These are phyloP conservation scores for Vaccinium vitisidaea DNA, from an alignment of 148 eudicot species.

Conservation along the genomic window DNA sequence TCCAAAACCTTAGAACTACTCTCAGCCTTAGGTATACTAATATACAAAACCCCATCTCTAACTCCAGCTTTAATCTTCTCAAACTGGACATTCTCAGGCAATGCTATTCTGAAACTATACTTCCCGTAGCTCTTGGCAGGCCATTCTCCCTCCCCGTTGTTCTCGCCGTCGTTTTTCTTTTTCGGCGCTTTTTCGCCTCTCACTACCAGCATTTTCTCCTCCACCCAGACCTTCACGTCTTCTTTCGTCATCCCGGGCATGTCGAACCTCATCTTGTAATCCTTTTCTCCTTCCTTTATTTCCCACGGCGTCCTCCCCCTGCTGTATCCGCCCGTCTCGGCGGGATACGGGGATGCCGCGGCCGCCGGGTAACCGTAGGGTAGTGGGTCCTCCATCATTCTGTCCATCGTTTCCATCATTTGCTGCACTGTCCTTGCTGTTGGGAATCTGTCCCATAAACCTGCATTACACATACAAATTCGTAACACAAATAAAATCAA, in stretches of 20 bases:
- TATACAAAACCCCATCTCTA: constrained; percentile 72
- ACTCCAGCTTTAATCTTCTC: constrained; percentile 87
- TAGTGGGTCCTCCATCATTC: constrained; percentile 55
- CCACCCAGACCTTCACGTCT: constrained; percentile 69
- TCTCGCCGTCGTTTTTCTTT: constrained; percentile 15
- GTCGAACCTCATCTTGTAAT: constrained; percentile 70
- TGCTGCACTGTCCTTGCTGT: constrained; percentile 72
- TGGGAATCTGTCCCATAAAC: constrained; percentile 70
- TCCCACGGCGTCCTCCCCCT: constrained; percentile 83
- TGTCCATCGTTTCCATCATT: constrained; percentile 87
- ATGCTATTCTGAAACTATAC: constrained; percentile 53
- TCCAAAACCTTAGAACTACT: constrained; percentile 48
- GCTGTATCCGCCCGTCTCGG: constrained; percentile 31
- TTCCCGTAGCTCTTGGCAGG: constrained; percentile 57
- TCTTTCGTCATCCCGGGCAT: constrained; percentile 76
- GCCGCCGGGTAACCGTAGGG: constrained; percentile 30
- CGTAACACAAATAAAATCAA: too few relatives aligned
- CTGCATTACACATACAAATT: constrained; percentile 26
- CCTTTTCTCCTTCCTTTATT: constrained; percentile 50
- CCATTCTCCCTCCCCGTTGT: constrained; percentile 41
- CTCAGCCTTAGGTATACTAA: constrained; percentile 60
- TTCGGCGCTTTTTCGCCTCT: constrained; percentile 52
- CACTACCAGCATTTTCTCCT: constrained; percentile 72
- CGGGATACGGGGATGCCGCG: constrained; percentile 12
- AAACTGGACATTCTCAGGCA: constrained; percentile 71